Conservation (phyloP, 306 rosid species). For the Pyrus bretschneideri region DNA sequence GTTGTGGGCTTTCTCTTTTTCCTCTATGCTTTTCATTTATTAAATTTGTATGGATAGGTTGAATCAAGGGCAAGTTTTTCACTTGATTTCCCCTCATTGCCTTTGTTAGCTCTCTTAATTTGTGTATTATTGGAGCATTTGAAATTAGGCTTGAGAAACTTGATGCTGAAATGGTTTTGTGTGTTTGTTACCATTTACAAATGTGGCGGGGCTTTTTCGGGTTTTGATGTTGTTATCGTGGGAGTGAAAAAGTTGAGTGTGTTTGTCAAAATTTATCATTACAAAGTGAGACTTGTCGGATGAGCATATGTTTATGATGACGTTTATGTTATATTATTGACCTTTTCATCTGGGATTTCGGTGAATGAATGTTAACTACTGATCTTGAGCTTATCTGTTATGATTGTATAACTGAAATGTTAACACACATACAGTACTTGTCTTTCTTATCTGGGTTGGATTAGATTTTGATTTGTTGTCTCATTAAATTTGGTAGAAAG, state of each 20-base stretch:
- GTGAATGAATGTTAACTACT: not conserved
- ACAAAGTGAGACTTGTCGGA: slow-evolving; percentile 8
- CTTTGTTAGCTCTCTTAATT: not conserved
- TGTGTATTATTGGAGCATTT: slow-evolving; percentile 5
- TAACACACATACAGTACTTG: not conserved
- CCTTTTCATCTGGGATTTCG: slow-evolving; percentile 3
- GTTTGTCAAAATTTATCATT: not conserved
- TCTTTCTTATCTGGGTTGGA: not conserved
- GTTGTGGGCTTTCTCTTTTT: slow-evolving; percentile 17
- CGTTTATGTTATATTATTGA: not conserved
- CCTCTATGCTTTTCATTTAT: not conserved
- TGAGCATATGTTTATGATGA: slow-evolving; percentile 5
- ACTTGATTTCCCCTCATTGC: not conserved
- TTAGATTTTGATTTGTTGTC: slow-evolving; percentile 26
- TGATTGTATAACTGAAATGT: slow-evolving; percentile 4
- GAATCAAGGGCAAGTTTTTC: not conserved
- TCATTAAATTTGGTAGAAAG: slow-evolving; percentile 46
- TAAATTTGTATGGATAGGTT: not conserved
- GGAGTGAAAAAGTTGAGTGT: slow-evolving; percentile 13
- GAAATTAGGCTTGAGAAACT: not conserved
- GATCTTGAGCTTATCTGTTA: not conserved
- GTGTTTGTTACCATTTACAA: not conserved
- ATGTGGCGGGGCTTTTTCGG: slow-evolving; percentile 1
- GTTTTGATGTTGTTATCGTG: slow-evolving; percentile 1
- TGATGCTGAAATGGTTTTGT: not conserved